A percentile compares a stretch with the other conserved stretches of the same genome.
Evolutionary conservation across 805 yeast species (phyloP).

Genomic region (Osmozyma mogii): DNA sequence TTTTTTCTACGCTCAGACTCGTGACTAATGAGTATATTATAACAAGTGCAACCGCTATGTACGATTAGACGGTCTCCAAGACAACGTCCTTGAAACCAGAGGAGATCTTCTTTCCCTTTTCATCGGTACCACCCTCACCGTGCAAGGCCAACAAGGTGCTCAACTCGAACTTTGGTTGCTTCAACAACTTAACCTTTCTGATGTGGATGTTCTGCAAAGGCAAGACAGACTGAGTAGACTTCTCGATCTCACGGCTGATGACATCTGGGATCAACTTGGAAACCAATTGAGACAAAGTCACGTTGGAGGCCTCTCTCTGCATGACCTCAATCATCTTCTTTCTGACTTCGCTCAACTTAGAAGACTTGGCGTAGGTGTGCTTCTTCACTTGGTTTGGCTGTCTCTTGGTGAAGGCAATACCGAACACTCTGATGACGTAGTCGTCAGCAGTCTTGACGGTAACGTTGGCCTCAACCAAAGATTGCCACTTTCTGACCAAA

Average conservation of each 20-base stretch:
- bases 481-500: slow-evolving; percentile 98
- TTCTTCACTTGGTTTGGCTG: slow-evolving; percentile 95
- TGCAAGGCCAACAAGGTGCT: slow-evolving; percentile 94
- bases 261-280: slow-evolving; percentile 98
- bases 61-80: slow-evolving; percentile 95
- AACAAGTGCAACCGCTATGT: no score
- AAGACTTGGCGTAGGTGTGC: slow-evolving; percentile 96
- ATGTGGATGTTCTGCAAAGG: slow-evolving; percentile 98
- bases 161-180: slow-evolving; percentile 97
- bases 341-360: slow-evolving; percentile 95
- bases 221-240: slow-evolving; percentile 88
- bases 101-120: slow-evolving; percentile 97
- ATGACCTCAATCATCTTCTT: slow-evolving; percentile 94
- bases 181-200: slow-evolving; percentile 97
- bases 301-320: slow-evolving; percentile 92
- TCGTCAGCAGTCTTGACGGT: slow-evolving; percentile 98
- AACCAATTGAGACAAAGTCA: slow-evolving; percentile 93
- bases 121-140: slow-evolving; percentile 87
- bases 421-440: slow-evolving; percentile 92
- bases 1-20: background rate
- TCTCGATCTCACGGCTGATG: slow-evolving; percentile 97
- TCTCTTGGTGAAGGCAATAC: slow-evolving; percentile 98
- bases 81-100: slow-evolving; percentile 97
- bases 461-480: slow-evolving; percentile 95
- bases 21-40: no score